phyloP scores from a whole-genome alignment of 2,329 filamentous ascomycete species.

The Colletotrichum sp. region DNA sequence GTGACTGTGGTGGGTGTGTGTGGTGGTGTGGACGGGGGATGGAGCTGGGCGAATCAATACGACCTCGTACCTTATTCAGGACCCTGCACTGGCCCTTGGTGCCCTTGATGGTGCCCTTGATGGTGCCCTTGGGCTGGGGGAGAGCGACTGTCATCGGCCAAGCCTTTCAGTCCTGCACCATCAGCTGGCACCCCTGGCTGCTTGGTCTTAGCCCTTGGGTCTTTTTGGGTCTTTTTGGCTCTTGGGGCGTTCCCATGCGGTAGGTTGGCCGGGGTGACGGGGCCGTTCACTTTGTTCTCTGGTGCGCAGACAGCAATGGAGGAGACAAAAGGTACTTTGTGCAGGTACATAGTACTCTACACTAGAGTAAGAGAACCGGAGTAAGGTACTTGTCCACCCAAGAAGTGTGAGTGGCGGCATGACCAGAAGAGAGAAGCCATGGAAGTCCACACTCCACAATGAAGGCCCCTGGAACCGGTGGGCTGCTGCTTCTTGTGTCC shows the following conservation, averaged over 20 bases:
- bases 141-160: constrained; percentile 9
- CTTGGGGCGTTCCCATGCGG: neutral
- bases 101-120: neutral
- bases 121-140: neutral
- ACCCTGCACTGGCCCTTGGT: constrained; percentile 9
- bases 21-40: neutral
- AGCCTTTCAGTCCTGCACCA: constrained; percentile 7
- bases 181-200: constrained; percentile 1
- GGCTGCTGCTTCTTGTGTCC: neutral
- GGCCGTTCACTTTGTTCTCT: neutral
- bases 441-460: neutral
- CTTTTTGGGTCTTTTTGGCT: neutral
- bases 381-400: neutral
- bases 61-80: constrained; percentile 21
- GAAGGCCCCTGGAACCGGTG: neutral
- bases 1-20: neutral
- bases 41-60: constrained; percentile 19
- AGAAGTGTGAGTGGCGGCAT: neutral
- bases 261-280: neutral
- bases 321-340: neutral
- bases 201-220: neutral
- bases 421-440: neutral
- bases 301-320: neutral
- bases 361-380: too few species aligned
- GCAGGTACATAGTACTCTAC: neutral